Conservation (phyloP, 495 filamentous ascomycete genomes). For the Recurvomyces mirabilis region DNA sequence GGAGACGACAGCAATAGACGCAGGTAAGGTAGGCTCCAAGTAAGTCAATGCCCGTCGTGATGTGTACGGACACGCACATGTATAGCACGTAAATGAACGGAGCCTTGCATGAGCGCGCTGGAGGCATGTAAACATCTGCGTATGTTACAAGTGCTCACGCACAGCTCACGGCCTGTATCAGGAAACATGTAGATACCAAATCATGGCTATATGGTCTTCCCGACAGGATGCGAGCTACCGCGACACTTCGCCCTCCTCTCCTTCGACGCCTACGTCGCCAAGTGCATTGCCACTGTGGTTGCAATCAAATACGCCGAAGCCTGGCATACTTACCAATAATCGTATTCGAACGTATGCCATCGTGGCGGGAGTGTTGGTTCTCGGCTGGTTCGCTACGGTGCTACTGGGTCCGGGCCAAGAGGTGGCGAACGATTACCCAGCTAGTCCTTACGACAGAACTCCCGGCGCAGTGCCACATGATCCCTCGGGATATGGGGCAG, state of each 20-base stretch:
- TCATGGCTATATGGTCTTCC: conserved; percentile 8
- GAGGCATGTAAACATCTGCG: too few relatives aligned
- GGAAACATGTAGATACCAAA: neutral
- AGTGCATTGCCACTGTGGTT: conserved; percentile 14
- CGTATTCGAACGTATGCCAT: conserved; percentile 2
- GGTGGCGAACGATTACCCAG: neutral
- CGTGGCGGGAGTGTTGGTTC: neutral
- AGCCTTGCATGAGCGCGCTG: too few relatives aligned
- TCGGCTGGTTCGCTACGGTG: conserved; percentile 6
- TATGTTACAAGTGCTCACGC: too few relatives aligned
- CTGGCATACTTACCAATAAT: neutral
- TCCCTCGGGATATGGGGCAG: conserved; percentile 9
- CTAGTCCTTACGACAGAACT: neutral
- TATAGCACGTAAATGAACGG: too few relatives aligned
- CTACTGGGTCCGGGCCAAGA: conserved; percentile 4
- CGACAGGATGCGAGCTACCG: conserved; percentile 1
- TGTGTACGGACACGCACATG: too few relatives aligned
- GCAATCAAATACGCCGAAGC: neutral
- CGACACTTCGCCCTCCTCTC: conserved; percentile 8
- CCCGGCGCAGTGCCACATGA: conserved; percentile 5
- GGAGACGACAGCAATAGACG: too few relatives aligned
- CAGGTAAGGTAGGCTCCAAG: too few relatives aligned
- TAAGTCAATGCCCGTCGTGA: too few relatives aligned
- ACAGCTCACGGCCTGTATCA: too few relatives aligned
- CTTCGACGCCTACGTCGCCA: conserved; percentile 10